Base-by-base conservation (phyloP, 495 filamentous ascomycete genomes). In the Zalerion maritima region DNA sequence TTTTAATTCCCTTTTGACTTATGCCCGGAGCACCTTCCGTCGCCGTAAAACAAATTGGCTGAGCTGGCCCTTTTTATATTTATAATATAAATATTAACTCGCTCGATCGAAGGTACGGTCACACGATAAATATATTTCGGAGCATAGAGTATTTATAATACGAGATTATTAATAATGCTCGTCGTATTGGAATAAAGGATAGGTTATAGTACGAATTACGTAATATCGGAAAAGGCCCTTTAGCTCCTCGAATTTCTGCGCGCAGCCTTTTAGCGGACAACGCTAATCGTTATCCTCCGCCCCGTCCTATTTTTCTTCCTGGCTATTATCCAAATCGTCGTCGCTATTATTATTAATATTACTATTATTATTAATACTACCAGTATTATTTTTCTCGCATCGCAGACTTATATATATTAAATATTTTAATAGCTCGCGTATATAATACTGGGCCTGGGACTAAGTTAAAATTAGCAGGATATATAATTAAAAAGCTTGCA, bases 211-310 rank as follows among this genome's bases (percentile, higher is more conserved):
- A 23, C 21, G 21, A 23, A 11, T 23, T 23, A 11, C 21, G 11
- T 8, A 23, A 23, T 23, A 11, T 23, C 21, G 21, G 8, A 8
- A 8, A 8, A 23, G 21, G 21, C 11, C 21, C 21, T 23, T 23
- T 11, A 8, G 11, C 21, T 8, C 11, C 8, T 23, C 21, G 21
- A 23, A 23, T 23, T 23, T 23, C 21, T 23, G 21, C 8, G 8
- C 21, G 21, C 21, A 23, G 21, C n/a, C n/a, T n/a, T n/a, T n/a
- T n/a, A 23, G 21, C 21, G 21, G 21, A 23, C 21, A 23, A 8
- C 11, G 21, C 11, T 8, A 23, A 11, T 11, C 11, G 21, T 11
- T 11, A 11, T 23, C 21, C 11, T 23, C 11, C 8, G 21, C 21
- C 8, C 11, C 21, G 11, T 23, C 21, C 11, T 8, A 8, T 23